phyloP scores from a whole-genome alignment of 495 filamentous ascomycete species.

The Entonaema liquescens region DNA sequence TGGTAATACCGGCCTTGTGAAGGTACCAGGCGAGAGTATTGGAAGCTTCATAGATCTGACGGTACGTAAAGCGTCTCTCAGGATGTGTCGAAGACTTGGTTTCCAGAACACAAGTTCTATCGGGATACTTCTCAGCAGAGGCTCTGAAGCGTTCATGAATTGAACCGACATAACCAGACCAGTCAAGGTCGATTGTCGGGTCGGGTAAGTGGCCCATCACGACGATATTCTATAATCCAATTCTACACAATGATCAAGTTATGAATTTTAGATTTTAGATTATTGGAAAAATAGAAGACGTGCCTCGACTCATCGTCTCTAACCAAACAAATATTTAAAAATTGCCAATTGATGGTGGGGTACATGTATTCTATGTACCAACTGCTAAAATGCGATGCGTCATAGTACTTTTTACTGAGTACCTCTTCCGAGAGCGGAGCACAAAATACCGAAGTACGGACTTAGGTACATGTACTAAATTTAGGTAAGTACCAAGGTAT shows the following conservation, averaged over 20 bases:
- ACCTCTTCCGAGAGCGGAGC: slow-evolving; percentile 16
- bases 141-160: slow-evolving; percentile 68
- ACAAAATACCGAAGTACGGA: background rate
- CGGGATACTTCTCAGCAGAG: slow-evolving; percentile 79
- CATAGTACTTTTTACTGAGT: background rate
- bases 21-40: slow-evolving; percentile 84
- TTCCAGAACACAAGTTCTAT: slow-evolving; percentile 83
- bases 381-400: background rate
- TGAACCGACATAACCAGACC: slow-evolving; percentile 80
- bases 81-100: slow-evolving; percentile 70
- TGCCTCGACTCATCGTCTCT: background rate
- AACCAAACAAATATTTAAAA: background rate
- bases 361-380: background rate
- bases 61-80: slow-evolving; percentile 79
- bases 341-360: background rate
- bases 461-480: background rate
- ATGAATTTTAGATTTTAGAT: background rate
- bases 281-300: background rate
- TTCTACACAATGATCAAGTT: background rate
- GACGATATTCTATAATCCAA: background rate
- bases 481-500: background rate
- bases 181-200: slow-evolving; percentile 79
- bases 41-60: slow-evolving; percentile 85
- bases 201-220: slow-evolving; percentile 64
- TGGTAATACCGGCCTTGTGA: slow-evolving; percentile 72